Evolutionary conservation across 176 grass and related monocot genomes (phyloP), one percentile per base, ranked within the genome.

Genomic region (Rhynchospora pubera): DNA sequence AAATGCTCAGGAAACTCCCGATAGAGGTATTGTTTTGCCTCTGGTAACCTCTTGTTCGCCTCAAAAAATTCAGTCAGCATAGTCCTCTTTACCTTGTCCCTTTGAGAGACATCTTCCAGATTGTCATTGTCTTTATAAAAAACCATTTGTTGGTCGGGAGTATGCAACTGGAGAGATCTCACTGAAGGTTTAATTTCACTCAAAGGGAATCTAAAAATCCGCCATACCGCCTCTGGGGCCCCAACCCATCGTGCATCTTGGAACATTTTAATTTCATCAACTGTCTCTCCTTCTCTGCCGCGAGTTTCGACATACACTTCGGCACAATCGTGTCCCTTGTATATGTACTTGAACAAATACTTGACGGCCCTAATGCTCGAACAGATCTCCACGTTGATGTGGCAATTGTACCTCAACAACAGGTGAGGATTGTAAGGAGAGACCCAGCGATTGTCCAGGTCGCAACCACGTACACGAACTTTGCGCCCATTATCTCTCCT

Each of bases 321-420:
- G 6, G 30, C 15, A 10, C 44, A 2, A 18, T 83, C 80, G 45
- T 83, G 53, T n/a, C 78, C 78, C 61, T 67, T 87, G 16, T 84
- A 69, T 63, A 84, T 46, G 12, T 84, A 87, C n/a, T 84, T 87
- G 53, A 57, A 79, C 0, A 87, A 15, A 5, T 87, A 87, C 44
- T 83, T 87, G 2, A 58, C 26, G 16, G 70, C 59, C 56, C 12
- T 77, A 2, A 83, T 84, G 23, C 47, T 65, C 4, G 46, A 78
- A 34, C 59, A 87, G 6, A 77, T 57, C 6, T 87, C 86, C 3
- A 87, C 71, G 4, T 87, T 87, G 1, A 87, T 83, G 45, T 87
- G 79, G 8, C 85, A 87, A 43, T 87, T 87, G 42, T 65, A 83
- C 1, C 16, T 24, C 57, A 46, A 52, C 9, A 83, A 13, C 21